Conservation (phyloP, 1,284 basidiomycete genomes). For the Heliocybe sulcata region DNA sequence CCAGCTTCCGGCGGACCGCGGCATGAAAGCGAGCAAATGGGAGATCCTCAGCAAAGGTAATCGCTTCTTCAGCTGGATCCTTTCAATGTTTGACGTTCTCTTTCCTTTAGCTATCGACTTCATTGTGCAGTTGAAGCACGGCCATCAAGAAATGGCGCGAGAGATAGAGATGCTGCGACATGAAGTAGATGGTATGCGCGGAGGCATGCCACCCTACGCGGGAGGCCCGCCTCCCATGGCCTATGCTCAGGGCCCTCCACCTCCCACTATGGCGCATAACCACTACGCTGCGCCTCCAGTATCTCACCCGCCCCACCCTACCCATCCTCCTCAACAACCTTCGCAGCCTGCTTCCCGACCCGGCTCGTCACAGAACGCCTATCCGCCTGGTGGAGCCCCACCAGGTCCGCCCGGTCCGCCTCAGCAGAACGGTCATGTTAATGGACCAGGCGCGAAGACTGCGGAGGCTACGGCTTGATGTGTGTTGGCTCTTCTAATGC, state of each 20-base stretch:
- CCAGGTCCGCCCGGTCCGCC: slow-evolving; percentile 1
- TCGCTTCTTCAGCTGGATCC: slow-evolving; percentile 14
- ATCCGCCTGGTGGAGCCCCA: slow-evolving; percentile 4
- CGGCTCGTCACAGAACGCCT: neutral
- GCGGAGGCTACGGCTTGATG: neutral
- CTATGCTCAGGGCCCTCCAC: slow-evolving; percentile 37
- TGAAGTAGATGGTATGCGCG: slow-evolving; percentile 62
- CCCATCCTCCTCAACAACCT: slow-evolving; percentile 3
- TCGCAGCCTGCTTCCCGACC: neutral
- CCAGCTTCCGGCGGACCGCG: slow-evolving; percentile 83
- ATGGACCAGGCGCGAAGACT: neutral
- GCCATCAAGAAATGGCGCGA: slow-evolving; percentile 66
- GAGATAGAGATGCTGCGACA: slow-evolving; percentile 75
- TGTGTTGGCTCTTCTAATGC: neutral
- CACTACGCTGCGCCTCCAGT: neutral
- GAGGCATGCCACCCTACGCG: slow-evolving; percentile 47
- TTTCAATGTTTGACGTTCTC: slow-evolving; percentile 2
- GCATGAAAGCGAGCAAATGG: slow-evolving; percentile 96
- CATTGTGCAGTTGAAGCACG: slow-evolving; percentile 69
- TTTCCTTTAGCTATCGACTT: slow-evolving; percentile 74
- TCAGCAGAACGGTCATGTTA: neutral
- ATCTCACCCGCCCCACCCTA: slow-evolving; percentile 1
- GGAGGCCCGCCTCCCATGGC: slow-evolving; percentile 44
- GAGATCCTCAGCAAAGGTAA: slow-evolving; percentile 90
- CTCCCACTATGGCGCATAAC: neutral